Evolutionary conservation across 768 basidiomycete genomes (phyloP), one percentile per base, ranked within the genome.

Genomic region (Tulasnella sp.): DNA sequence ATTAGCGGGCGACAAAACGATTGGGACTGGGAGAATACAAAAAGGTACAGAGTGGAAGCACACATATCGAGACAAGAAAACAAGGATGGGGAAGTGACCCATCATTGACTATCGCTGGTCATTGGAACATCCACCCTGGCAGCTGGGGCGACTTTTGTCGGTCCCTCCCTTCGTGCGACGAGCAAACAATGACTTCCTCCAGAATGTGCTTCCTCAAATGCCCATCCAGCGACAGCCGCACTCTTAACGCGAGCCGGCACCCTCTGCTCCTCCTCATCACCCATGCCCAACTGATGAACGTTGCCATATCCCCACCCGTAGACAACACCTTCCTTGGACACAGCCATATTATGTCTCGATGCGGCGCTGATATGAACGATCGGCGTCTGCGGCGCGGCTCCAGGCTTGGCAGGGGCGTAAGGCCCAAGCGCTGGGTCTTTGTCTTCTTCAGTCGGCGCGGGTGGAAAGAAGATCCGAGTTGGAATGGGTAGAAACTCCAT

Each of bases 231-330:
- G n/a, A 49, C n/a, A 17, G 25, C 60, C 45, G 53, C 53, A 27
- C 62, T 48, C 25, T 49, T 29, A 15, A 62, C 62, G 2, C 62
- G 59, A 8, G 49, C 50, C 19, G 62, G 62, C 15, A 56, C 55
- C 11, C 30, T 30, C 49, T 61, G 50, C 34, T 62, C 68, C 19
- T 68, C 66, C 41, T 70, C 69, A 34, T 66, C 66, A 1, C 73
- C 75, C 8, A 73, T 66, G 27, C 75, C 75, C 44, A 76, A 66
- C 62, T 76, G 72, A 29, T 65, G 63, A 29, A 60, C 55, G 46
- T 66, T 64, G 15, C 73, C 73, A 53, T 70, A 64, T 30, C 75
- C 75, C 73, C 73, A 76, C 1, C 70, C 62, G 61, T 74, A 76
- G 12, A 72, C 71, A 54, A 69, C 66, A 0, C 74, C 75, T 10